These are phyloP conservation scores for Thraustotheca clavata DNA, from an alignment of 352 stramenopile genomes.

Conservation along the genomic window DNA sequence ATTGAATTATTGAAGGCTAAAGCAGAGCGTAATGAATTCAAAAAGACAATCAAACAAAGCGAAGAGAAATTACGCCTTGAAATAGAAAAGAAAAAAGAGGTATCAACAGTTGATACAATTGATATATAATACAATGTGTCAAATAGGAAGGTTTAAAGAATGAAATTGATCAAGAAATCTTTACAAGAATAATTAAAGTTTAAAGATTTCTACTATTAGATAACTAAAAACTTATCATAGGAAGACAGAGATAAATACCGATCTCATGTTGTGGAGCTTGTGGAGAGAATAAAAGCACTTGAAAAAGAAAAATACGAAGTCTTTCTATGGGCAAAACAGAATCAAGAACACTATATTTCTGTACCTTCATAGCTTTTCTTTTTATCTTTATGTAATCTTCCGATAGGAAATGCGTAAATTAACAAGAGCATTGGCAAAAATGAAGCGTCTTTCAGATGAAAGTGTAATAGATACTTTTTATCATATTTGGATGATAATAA, in stretches of 20 bases:
- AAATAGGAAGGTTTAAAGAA: conserved; percentile 61
- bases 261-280: conserved; percentile 54
- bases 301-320: conserved; percentile 69
- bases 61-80: conserved; percentile 53
- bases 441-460: conserved; percentile 53
- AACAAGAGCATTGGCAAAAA: conserved; percentile 46
- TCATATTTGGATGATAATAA: neutral
- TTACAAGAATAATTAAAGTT: conserved; percentile 76
- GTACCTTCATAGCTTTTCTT: neutral
- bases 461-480: conserved; percentile 26
- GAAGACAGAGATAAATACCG: conserved; percentile 73
- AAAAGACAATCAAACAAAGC: conserved; percentile 64
- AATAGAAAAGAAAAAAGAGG: conserved; percentile 62
- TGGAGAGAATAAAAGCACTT: conserved; percentile 53
- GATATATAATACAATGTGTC: neutral
- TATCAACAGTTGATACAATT: conserved; percentile 12
- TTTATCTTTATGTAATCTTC: neutral
- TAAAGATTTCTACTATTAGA: neutral
- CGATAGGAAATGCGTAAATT: conserved; percentile 72
- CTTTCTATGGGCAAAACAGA: conserved; percentile 54
- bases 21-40: conserved; percentile 65
- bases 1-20: conserved; percentile 35
- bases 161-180: conserved; percentile 77
- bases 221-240: neutral
- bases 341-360: conserved; percentile 57